Conservation (phyloP, 1,284 basidiomycete species). For the Bjerkandera adusta region DNA sequence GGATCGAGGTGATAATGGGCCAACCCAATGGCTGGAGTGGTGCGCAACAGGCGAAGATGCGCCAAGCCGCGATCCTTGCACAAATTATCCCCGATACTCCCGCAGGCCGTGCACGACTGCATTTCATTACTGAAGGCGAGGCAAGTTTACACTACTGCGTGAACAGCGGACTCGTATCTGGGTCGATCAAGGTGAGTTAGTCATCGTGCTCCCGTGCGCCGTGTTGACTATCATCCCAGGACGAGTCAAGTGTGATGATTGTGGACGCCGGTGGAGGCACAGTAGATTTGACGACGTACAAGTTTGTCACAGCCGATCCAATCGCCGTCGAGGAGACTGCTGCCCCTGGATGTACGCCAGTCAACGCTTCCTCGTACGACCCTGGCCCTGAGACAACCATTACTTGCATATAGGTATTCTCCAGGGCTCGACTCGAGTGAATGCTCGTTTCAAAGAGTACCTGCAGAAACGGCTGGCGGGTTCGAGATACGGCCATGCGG, state of each 20-base stretch:
- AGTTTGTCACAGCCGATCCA: conserved; percentile 22
- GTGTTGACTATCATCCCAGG: conserved; percentile 25
- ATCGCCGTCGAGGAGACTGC: conserved; percentile 37
- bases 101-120: conserved; percentile 33
- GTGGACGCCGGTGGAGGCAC: conserved; percentile 63
- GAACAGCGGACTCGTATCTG: conserved; percentile 33
- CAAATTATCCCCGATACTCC: conserved; percentile 28
- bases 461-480: conserved; percentile 33
- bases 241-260: conserved; percentile 44
- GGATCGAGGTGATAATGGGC: conserved; percentile 35
- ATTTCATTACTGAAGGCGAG: conserved; percentile 49
- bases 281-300: conserved; percentile 52
- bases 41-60: conserved; percentile 37
- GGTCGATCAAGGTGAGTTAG: conserved; percentile 19
- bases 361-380: no score
- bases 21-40: conserved; percentile 48
- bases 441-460: conserved; percentile 17
- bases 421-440: conserved; percentile 25
- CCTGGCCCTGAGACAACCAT: no score
- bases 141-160: conserved; percentile 48
- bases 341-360: conserved; percentile 41
- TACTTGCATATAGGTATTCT: conserved; percentile 20
- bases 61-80: conserved; percentile 33
- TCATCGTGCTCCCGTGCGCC: no score
- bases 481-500: conserved; percentile 34